These are phyloP conservation scores for Hyphopichia fennica DNA, from an alignment of 1,139 yeast genomes.

Conservation along the genomic window DNA sequence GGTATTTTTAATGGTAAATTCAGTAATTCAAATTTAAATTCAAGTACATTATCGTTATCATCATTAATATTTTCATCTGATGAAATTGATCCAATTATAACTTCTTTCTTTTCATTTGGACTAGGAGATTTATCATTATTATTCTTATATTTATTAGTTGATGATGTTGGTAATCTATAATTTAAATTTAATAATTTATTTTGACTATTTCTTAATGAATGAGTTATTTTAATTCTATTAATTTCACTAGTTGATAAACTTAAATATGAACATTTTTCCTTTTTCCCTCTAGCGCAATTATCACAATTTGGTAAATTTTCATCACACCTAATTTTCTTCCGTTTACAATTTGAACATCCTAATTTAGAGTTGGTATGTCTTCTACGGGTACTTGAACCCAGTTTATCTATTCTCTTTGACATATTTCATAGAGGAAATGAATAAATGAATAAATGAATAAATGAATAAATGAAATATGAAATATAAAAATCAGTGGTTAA, in stretches of 20 bases:
- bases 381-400: constrained; percentile 22
- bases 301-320: constrained; percentile 43
- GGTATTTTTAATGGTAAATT: constrained; percentile 25
- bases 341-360: constrained; percentile 47
- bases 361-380: constrained; percentile 43
- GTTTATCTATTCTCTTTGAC: background rate
- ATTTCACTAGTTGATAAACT: constrained; percentile 23
- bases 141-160: background rate
- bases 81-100: background rate
- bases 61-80: background rate
- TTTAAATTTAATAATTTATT: constrained; percentile 27
- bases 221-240: constrained; percentile 27
- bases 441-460: background rate
- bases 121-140: background rate
- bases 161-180: constrained; percentile 31
- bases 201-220: constrained; percentile 28
- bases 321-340: constrained; percentile 48
- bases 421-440: background rate
- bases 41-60: constrained; percentile 9
- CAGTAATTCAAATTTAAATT: constrained; percentile 25
- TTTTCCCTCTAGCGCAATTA: constrained; percentile 36
- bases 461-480: too few relatives aligned
- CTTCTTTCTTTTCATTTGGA: background rate
- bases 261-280: constrained; percentile 34
- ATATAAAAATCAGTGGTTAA: too few relatives aligned